phyloP scores from a whole-genome alignment of 208 protist species.

The Crithidia expoeki region DNA sequence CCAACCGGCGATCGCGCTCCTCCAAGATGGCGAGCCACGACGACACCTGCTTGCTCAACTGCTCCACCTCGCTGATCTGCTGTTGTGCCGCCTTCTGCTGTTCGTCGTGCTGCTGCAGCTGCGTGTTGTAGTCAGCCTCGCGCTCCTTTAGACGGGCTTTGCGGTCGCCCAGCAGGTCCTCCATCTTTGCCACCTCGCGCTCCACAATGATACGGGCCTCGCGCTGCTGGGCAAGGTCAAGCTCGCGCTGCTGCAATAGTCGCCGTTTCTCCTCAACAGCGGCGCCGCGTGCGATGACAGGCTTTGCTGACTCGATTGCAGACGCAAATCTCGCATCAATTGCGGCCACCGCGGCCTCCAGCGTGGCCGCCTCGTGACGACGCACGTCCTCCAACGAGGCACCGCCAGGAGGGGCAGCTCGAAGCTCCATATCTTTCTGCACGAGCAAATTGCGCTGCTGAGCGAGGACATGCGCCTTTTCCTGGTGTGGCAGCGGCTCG shows the following conservation, averaged over 20 bases:
- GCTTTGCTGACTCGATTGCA: conserved; percentile 28
- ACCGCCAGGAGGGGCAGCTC: conserved; percentile 28
- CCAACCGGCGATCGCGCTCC: conserved; percentile 59
- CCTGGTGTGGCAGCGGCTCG: conserved; percentile 47
- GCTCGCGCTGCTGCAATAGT: conserved; percentile 46
- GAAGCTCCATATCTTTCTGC: conserved; percentile 42
- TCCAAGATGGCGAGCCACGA: conserved; percentile 79
- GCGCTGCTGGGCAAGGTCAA: conserved; percentile 55
- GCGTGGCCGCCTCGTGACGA: conserved; percentile 14
- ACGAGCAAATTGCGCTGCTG: conserved; percentile 46
- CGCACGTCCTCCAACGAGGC: conserved; percentile 40
- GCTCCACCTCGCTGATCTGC: conserved; percentile 67
- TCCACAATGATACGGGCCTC: conserved; percentile 39
- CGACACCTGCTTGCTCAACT: conserved; percentile 62
- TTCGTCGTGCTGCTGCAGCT: conserved; percentile 50
- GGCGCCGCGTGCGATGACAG: conserved; percentile 58
- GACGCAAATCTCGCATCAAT: conserved; percentile 44
- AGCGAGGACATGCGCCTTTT: conserved; percentile 33
- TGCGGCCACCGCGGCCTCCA: conserved; percentile 30
- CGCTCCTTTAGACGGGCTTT: conserved; percentile 30
- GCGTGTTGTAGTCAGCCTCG: conserved; percentile 44
- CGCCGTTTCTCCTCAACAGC: conserved; percentile 49
- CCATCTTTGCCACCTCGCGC: conserved; percentile 44
- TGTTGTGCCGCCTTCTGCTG: conserved; percentile 61
- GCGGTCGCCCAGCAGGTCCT: conserved; percentile 40